Conservation (phyloP, 2,329 filamentous ascomycete species). For the Purpureocillium lavendulum region DNA sequence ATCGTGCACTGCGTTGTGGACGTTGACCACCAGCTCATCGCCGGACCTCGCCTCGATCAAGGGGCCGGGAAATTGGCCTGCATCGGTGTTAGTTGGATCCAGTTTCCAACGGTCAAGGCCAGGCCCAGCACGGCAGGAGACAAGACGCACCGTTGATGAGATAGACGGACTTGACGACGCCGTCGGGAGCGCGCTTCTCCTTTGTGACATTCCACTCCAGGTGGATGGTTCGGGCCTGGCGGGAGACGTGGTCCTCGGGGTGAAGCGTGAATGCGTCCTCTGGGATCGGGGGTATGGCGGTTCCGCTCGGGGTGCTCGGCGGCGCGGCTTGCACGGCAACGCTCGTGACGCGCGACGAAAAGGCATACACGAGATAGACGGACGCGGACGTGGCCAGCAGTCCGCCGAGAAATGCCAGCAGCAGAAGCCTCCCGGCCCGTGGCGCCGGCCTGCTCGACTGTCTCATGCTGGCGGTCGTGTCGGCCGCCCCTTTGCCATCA, state of each 20-base stretch:
- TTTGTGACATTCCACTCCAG: conserved; percentile 30
- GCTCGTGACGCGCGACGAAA: not conserved
- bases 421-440: not conserved
- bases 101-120: too few species aligned
- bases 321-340: too few species aligned
- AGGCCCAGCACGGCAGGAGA: too few species aligned
- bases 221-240: conserved; percentile 22
- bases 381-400: not conserved
- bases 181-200: conserved; percentile 32
- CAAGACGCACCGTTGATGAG: conserved; percentile 34
- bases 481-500: too few species aligned
- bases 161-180: conserved; percentile 39
- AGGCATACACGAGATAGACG: not conserved
- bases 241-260: conserved; percentile 31
- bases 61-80: conserved; percentile 32
- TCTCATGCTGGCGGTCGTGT: too few species aligned
- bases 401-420: not conserved
- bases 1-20: conserved; percentile 26
- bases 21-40: conserved; percentile 30
- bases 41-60: conserved; percentile 34
- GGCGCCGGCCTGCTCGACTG: not conserved
- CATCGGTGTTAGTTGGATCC: not conserved
- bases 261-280: conserved; percentile 18
- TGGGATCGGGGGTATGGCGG: not conserved
- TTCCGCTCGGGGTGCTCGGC: too few species aligned